A percentile compares a stretch with the other conserved stretches of the same genome.
phyloP scores from a whole-genome alignment of 768 basidiomycete genomes.

The Chalciporus piperatus region DNA sequence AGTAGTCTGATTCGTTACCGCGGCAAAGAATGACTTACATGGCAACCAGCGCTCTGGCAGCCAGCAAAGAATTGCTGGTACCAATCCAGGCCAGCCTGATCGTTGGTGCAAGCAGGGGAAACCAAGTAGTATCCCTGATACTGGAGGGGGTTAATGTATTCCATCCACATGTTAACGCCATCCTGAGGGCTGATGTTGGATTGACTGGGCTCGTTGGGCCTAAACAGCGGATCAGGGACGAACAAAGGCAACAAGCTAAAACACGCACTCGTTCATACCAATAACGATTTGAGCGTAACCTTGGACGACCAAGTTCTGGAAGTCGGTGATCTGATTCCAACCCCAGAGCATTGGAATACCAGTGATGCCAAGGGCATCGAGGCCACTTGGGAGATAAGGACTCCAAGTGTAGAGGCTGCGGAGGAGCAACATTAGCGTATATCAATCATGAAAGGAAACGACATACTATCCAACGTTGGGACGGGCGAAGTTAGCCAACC shows the following conservation, averaged over 20 bases:
- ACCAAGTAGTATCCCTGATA: constrained; percentile 53
- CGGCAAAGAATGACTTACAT: constrained; percentile 37
- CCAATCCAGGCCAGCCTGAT: constrained; percentile 60
- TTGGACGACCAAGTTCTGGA: constrained; percentile 40
- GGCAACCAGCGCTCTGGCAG: constrained; percentile 44
- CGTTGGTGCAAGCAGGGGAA: constrained; percentile 68
- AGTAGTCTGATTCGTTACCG: not conserved
- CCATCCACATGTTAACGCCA: constrained; percentile 55
- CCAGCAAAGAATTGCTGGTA: constrained; percentile 50
- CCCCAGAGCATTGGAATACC: constrained; percentile 75
- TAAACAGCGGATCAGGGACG: constrained; percentile 26
- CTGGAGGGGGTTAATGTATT: constrained; percentile 59
- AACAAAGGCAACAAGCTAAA: not conserved
- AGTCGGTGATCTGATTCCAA: constrained; percentile 40
- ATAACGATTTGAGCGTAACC: constrained; percentile 52
- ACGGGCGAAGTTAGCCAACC: constrained; percentile 47
- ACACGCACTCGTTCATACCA: constrained; percentile 73
- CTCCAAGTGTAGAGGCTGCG: constrained; percentile 66
- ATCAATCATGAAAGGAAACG: not conserved
- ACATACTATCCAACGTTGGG: constrained; percentile 43
- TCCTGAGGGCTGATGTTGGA: constrained; percentile 52
- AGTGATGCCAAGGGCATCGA: constrained; percentile 38
- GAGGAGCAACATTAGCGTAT: not conserved
- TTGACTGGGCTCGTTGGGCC: constrained; percentile 67
- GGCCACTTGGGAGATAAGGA: constrained; percentile 36